Base-by-base conservation (phyloP, 1,284 basidiomycete genomes). In the Ustilago sp. region DNA sequence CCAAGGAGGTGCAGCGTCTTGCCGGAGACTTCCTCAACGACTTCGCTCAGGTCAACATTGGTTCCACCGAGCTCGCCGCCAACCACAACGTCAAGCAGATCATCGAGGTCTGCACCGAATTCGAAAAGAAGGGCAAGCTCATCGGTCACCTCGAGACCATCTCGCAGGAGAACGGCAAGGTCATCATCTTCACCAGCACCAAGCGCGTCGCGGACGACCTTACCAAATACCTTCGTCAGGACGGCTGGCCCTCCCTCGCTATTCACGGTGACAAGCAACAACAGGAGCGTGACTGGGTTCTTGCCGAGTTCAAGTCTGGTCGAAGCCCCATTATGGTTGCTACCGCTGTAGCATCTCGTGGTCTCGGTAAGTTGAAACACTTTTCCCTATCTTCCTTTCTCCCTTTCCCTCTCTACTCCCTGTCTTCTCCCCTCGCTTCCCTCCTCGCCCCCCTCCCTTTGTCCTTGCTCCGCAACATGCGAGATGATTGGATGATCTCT, bases 1-100 rank as follows among this genome's bases (percentile, higher is more conserved):
- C 96, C 38, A 98, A 98, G 88, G 96, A 99, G 84, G 97, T 99
- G 4, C 96, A 99, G 88, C 94, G 95, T 83, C 90, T 99, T 74
- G 96, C 96, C 45, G 79, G 94, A 91, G 97, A 98, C 87, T 99
- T 98, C 90, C 88, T 98, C 83, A 90, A 91, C 82, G 94, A 99
- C 88, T 94, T 93, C 88, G 96, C 98, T 79, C 97, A 99, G 89
- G 94, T 96, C 87, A 99, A 98, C 90, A 96, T 99, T 75, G 96
- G 97, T 63, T 98, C 96, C 13, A 94, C 95, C 91, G 97, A 99
- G 83, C 90, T 99, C 63, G 95, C 95, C 15, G 97, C 96, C 80
- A 99, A 99, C 88, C 94, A 97, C 90, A 98, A 96, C 87, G 98
- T 99, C 81, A 91, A 85, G 82, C 96, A 99, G 88, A 91, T 95